phyloP scores from a whole-genome alignment of 768 basidiomycete genomes.

The Tulasnella calospora region DNA sequence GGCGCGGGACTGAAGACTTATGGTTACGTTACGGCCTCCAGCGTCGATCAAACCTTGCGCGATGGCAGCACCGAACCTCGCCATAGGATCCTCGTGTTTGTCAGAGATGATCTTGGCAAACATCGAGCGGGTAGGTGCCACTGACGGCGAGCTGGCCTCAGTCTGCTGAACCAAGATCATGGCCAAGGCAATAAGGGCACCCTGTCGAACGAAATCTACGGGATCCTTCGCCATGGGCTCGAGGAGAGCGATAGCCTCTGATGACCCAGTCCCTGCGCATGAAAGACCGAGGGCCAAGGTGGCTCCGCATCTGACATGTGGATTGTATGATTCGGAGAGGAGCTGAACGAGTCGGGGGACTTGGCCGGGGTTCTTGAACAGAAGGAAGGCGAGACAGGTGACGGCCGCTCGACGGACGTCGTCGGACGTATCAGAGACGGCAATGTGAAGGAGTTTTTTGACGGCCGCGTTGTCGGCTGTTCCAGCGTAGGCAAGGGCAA shows the following conservation, averaged over 20 bases:
- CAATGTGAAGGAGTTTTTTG: constrained; percentile 86
- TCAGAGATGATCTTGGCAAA: constrained; percentile 87
- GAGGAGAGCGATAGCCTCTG: constrained; percentile 94
- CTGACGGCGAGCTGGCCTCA: constrained; percentile 79
- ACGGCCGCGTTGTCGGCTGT: constrained; percentile 93
- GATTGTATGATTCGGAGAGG: constrained; percentile 96
- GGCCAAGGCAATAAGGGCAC: constrained; percentile 89
- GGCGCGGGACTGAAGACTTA: constrained; percentile 86
- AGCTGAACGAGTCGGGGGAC: constrained; percentile 96
- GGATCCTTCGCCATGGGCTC: constrained; percentile 98
- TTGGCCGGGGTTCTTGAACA: constrained; percentile 95
- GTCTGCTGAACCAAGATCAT: constrained; percentile 98
- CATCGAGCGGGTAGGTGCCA: constrained; percentile 72
- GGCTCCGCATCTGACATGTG: constrained; percentile 95
- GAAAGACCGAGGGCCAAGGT: constrained; percentile 95
- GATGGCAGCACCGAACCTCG: constrained; percentile 92
- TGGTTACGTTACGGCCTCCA: constrained; percentile 92
- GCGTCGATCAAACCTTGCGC: constrained; percentile 98
- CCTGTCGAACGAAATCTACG: constrained; percentile 97
- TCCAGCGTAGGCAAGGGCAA: constrained; percentile 94
- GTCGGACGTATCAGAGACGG: constrained; percentile 96
- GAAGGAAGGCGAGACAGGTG: constrained; percentile 88
- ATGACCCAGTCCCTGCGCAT: constrained; percentile 93
- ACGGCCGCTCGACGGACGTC: constrained; percentile 97
- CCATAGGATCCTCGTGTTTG: constrained; percentile 99